Evolutionary conservation across 495 filamentous ascomycete species (phyloP).

Genomic region (Rostrohypoxylon terebratum): DNA sequence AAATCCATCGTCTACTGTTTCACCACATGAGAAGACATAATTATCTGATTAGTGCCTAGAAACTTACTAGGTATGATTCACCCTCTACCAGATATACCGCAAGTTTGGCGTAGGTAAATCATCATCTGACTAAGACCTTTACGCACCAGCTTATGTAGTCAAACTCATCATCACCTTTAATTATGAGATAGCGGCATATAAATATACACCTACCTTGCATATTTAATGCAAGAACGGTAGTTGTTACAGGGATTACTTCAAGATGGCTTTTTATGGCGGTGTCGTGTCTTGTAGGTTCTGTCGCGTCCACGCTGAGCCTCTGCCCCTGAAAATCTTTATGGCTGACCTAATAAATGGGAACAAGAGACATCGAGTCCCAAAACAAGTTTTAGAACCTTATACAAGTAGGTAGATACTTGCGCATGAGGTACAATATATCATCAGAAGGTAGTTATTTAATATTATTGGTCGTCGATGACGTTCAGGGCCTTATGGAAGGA

Average conservation of each 20-base stretch:
- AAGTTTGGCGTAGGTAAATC: neutral
- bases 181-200: neutral
- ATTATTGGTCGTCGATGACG: too few species aligned
- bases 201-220: neutral
- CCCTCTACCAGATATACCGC: neutral
- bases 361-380: neutral
- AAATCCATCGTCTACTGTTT: neutral
- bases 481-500: too few species aligned
- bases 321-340: neutral
- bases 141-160: neutral
- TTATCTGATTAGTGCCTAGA: too few species aligned
- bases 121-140: conserved; percentile 9
- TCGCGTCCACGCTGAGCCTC: too few species aligned
- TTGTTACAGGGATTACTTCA: neutral
- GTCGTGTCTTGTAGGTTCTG: too few species aligned
- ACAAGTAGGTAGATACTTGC: too few species aligned
- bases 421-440: too few species aligned
- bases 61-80: neutral
- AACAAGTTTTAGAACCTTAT: neutral
- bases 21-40: neutral
- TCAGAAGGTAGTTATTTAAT: too few species aligned
- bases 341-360: neutral
- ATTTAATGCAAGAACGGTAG: neutral
- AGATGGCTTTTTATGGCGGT: neutral
- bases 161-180: neutral